These are phyloP conservation scores for Dorcoceras hygrometricum DNA, from an alignment of 257 asterid species.

Conservation along the genomic window DNA sequence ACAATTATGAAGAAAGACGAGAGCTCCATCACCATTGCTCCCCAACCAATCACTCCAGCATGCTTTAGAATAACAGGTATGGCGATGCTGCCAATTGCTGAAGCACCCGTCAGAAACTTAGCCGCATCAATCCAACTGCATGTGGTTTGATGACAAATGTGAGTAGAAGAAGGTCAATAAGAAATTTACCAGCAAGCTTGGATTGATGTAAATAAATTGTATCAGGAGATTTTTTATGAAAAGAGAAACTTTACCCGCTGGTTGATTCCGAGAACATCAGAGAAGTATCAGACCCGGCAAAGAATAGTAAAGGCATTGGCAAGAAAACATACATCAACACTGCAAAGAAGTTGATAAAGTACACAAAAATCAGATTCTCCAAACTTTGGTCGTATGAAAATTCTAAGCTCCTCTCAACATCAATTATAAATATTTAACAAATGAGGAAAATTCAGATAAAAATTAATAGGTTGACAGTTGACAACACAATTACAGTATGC, in stretches of 20 bases:
- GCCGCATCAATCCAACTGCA: constrained; percentile 83
- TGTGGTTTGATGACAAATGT: constrained; percentile 2
- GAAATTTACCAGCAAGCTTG: background rate
- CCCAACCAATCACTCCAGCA: constrained; percentile 92
- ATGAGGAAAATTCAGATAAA: background rate
- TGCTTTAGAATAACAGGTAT: constrained; percentile 85
- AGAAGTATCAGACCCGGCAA: constrained; percentile 71
- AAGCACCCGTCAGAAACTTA: constrained; percentile 85
- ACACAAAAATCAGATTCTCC: constrained; percentile 13
- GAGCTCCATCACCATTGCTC: constrained; percentile 90
- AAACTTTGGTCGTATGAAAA: constrained; percentile 14
- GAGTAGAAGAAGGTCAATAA: constrained; percentile 21
- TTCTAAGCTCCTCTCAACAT: constrained; percentile 11
- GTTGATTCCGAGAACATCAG: constrained; percentile 61
- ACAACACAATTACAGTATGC: background rate
- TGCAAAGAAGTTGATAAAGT: constrained; percentile 38
- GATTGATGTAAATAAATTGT: background rate
- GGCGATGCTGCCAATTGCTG: constrained; percentile 85
- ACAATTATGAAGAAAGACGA: constrained; percentile 65
- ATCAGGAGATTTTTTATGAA: constrained; percentile 8
- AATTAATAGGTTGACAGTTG: constrained; percentile 11
- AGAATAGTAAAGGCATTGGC: constrained; percentile 91
- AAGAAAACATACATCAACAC: constrained; percentile 78
- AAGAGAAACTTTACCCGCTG: constrained; percentile 47
- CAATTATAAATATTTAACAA: background rate